These are phyloP conservation scores for Neonectria hederae DNA, from an alignment of 2,329 filamentous ascomycete genomes.

Conservation along the genomic window DNA sequence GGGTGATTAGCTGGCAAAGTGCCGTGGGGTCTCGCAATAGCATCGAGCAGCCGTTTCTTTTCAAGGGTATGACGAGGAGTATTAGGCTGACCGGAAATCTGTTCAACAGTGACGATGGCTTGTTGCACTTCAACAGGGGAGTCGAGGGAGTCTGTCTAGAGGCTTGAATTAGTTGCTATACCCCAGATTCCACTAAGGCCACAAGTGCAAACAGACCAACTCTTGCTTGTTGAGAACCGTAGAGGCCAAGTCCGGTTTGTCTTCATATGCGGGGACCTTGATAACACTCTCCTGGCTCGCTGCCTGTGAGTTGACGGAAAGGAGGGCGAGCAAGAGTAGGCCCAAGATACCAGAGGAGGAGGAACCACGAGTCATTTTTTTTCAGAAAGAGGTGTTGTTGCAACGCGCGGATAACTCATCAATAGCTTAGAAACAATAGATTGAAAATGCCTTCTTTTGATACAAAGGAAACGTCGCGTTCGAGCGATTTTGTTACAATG, in stretches of 20 bases:
- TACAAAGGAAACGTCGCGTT: too few species aligned
- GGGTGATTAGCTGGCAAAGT: slow-evolving; percentile 50
- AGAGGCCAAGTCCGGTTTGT: slow-evolving; percentile 24
- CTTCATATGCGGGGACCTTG: slow-evolving; percentile 18
- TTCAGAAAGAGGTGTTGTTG: too few species aligned
- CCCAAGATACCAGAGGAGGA: too few species aligned
- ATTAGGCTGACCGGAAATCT: slow-evolving; percentile 30
- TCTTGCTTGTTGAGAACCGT: slow-evolving; percentile 7
- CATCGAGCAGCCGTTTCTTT: slow-evolving; percentile 44
- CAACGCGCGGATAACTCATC: too few species aligned
- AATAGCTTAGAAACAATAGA: too few species aligned
- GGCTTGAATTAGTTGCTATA: not conserved
- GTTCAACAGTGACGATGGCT: slow-evolving; percentile 41
- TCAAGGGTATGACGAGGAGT: slow-evolving; percentile 44
- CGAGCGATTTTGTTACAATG: too few species aligned
- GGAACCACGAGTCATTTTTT: not conserved
- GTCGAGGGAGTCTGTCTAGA: not conserved
- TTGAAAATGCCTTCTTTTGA: too few species aligned
- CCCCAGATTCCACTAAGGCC: not conserved
- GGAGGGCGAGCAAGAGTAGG: slow-evolving; percentile 13
- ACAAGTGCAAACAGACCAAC: slow-evolving; percentile 26
- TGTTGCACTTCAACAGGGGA: slow-evolving; percentile 40
- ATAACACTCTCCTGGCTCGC: slow-evolving; percentile 13
- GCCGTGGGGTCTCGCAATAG: slow-evolving; percentile 43
- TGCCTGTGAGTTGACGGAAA: slow-evolving; percentile 4